A percentile compares a stretch with the other conserved stretches of the same genome.
Evolutionary conservation across 2,329 filamentous ascomycete genomes (phyloP).

Genomic region (Fusarium fujikuroi): DNA sequence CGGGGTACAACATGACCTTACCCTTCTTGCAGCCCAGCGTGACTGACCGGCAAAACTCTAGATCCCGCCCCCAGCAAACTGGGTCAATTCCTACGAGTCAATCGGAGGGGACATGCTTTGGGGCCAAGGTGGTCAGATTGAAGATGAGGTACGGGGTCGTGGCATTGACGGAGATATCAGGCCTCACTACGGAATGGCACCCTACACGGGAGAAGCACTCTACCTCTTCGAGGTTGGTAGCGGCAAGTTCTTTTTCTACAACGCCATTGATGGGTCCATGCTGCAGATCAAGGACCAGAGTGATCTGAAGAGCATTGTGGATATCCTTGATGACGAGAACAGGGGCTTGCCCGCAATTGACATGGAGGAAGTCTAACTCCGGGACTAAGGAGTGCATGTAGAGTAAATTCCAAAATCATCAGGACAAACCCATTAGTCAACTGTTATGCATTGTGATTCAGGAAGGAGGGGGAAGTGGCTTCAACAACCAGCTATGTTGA

Average conservation of each 20-base stretch:
- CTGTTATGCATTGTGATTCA: not conserved
- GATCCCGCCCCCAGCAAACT: not conserved
- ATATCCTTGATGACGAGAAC: not conserved
- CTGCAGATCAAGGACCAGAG: not conserved
- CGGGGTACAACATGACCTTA: not conserved
- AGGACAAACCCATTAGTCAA: not conserved
- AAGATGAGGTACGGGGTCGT: not conserved
- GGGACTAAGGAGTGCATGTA: fast-evolving
- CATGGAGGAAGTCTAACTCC: not conserved
- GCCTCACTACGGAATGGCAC: not conserved
- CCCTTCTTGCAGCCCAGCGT: fast-evolving
- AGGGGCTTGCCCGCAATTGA: not conserved
- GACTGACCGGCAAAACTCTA: not conserved
- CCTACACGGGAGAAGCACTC: not conserved
- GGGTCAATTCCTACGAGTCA: not conserved
- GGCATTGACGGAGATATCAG: not conserved
- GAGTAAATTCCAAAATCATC: fast-evolving
- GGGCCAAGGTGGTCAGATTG: not conserved
- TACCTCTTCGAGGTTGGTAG: not conserved
- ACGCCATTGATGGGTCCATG: not conserved
- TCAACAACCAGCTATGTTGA: not conserved
- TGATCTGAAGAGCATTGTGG: not conserved
- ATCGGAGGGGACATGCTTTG: not conserved
- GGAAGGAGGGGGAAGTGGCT: not conserved
- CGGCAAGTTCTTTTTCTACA: not conserved